Percentiles rank a stretch among this genome's conserved stretches.
These are phyloP conservation scores for Talaromyces verruculosus DNA, from an alignment of 2,329 filamentous ascomycete genomes.

Conservation along the genomic window DNA sequence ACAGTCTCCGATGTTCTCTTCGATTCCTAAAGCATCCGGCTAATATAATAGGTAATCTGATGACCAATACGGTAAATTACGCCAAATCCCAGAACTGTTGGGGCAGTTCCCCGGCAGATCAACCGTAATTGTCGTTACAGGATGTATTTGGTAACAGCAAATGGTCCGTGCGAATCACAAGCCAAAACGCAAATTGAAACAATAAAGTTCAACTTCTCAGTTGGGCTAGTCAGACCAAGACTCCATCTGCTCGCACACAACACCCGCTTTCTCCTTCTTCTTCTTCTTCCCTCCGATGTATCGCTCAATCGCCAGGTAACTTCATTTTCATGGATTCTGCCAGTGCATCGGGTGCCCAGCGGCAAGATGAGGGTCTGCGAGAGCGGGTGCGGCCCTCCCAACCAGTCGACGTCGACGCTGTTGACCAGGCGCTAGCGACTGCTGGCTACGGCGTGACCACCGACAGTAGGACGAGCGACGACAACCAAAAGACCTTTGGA, in stretches of 20 bases:
- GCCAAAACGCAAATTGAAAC: not conserved
- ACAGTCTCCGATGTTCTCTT: not conserved
- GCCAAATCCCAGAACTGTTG: not conserved
- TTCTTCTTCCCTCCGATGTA: not conserved
- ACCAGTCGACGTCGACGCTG: conserved; percentile 45
- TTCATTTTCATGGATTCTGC: conserved; percentile 37
- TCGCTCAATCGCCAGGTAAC: not conserved
- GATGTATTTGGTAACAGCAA: not conserved
- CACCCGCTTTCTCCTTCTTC: not conserved
- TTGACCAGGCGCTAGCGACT: conserved; percentile 45
- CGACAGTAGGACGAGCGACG: conserved; percentile 50
- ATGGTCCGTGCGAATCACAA: conserved; percentile 10
- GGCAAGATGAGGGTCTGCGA: conserved; percentile 44
- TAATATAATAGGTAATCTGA: not conserved
- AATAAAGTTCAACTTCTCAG: not conserved
- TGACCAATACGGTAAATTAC: not conserved
- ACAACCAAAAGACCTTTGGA: conserved; percentile 79
- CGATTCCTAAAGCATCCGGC: not conserved
- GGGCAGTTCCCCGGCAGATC: not conserved
- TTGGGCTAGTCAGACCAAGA: not conserved
- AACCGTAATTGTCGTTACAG: not conserved
- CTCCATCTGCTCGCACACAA: not conserved
- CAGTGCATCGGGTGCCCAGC: conserved; percentile 40
- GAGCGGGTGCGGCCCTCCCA: conserved; percentile 46
- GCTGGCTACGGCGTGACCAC: conserved; percentile 39